phyloP scores from a whole-genome alignment of 1,139 yeast species.

The Pichia sp. region DNA sequence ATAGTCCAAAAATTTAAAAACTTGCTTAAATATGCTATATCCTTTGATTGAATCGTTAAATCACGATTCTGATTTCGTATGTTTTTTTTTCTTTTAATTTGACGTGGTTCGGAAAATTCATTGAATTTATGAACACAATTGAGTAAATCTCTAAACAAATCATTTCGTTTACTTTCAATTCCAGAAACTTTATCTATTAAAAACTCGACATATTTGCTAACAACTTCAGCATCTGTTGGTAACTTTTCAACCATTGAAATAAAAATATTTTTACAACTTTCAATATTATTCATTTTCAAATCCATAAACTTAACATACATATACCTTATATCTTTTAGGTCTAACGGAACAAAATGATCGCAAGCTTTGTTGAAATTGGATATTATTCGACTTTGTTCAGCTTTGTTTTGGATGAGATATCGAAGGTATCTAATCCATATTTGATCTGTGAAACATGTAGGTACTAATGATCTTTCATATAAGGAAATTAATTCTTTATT shows the following conservation, averaged over 20 bases:
- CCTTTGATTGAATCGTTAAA: conserved; percentile 9
- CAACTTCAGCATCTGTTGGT: conserved; percentile 18
- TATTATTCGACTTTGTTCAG: conserved; percentile 27
- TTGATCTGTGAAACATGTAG: conserved; percentile 43
- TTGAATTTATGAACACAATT: conserved; percentile 13
- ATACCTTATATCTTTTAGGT: conserved; percentile 35
- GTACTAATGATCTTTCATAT: conserved; percentile 57
- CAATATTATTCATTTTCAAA: conserved; percentile 16
- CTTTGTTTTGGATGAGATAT: conserved; percentile 32
- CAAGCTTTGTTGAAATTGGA: conserved; percentile 39
- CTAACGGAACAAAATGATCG: conserved; percentile 41
- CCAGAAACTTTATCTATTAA: conserved; percentile 4
- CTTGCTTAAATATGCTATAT: conserved; percentile 24
- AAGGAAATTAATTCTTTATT: conserved; percentile 31
- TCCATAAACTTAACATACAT: conserved; percentile 37
- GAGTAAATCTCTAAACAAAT: conserved; percentile 13
- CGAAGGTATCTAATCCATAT: conserved; percentile 57
- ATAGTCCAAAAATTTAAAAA: conserved; percentile 31
- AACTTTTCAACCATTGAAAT: conserved; percentile 13
- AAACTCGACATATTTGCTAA: conserved; percentile 19
- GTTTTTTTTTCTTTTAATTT: conserved; percentile 8
- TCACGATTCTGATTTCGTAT: background rate
- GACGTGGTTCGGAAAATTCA: conserved; percentile 7
- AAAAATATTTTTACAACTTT: conserved; percentile 18
- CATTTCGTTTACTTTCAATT: background rate